Evolutionary conservation across 352 stramenopile genomes (phyloP).

Genomic region (Phytophthora sp.): DNA sequence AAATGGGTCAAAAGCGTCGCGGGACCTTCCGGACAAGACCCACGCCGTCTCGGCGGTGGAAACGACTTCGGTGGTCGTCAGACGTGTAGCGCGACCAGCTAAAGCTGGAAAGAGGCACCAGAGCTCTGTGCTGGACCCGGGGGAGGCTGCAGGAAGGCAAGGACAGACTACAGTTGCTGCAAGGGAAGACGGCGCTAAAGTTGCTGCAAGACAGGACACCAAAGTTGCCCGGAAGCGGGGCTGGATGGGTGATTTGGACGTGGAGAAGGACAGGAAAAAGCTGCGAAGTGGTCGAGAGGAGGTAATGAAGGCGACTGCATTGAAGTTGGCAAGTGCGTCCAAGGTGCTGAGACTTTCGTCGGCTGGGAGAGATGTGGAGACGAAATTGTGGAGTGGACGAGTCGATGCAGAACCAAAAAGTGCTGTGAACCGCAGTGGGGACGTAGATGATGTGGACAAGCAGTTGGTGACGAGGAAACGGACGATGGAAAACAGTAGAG

Average conservation of each 20-base stretch:
- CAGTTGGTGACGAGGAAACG: neutral
- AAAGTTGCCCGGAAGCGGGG: neutral
- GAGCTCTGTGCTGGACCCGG: neutral
- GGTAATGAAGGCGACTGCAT: neutral
- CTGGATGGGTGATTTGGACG: neutral
- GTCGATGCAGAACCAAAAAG: neutral
- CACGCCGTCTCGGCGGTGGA: neutral
- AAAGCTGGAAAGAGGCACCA: neutral
- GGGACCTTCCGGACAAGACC: neutral
- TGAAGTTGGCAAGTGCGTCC: neutral
- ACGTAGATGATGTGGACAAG: neutral
- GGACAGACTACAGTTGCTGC: constrained; percentile 2
- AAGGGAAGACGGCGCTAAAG: constrained; percentile 4
- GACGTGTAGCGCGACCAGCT: constrained; percentile 6
- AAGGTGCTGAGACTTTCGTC: neutral
- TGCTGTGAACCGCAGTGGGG: neutral
- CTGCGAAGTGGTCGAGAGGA: neutral
- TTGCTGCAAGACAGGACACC: neutral
- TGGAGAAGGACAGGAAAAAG: neutral
- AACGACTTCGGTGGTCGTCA: constrained; percentile 1
- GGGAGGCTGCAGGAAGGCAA: neutral
- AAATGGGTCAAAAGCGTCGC: no score
- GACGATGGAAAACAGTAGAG: neutral
- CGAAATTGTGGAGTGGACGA: neutral
- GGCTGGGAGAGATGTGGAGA: neutral